Percentiles rank a stretch among this genome's conserved stretches.
Evolutionary conservation across 176 grass and related monocot species (phyloP).

Genomic region (maize (Zea mays)): DNA sequence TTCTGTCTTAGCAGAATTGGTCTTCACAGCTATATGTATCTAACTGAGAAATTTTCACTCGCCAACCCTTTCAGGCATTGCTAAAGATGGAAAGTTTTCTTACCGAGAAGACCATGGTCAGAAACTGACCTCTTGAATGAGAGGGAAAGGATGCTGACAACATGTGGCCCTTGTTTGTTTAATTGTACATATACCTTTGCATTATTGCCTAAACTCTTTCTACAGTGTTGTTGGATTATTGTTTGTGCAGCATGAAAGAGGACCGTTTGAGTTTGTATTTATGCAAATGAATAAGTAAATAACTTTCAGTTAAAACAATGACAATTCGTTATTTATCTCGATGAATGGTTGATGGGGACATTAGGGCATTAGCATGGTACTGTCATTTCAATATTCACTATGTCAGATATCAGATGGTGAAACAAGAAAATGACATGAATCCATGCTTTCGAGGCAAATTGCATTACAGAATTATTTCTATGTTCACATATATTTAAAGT

Average conservation of each 20-base stretch:
- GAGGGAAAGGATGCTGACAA: slow-evolving; percentile 20
- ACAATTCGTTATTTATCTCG: slow-evolving; percentile 7
- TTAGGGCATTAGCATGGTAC: slow-evolving; percentile 6
- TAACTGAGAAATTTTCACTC: slow-evolving; percentile 16
- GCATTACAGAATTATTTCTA: slow-evolving; percentile 13
- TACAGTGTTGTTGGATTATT: slow-evolving; percentile 31
- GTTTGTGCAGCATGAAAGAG: slow-evolving; percentile 16
- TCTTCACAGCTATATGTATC: slow-evolving; percentile 13
- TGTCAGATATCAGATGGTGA: not conserved
- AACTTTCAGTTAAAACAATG: slow-evolving; percentile 25
- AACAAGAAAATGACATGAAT: not conserved
- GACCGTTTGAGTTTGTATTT: slow-evolving; percentile 30
- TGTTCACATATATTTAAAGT: not conserved
- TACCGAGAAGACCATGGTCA: slow-evolving; percentile 56
- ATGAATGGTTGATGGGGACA: not conserved
- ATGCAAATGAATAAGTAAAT: slow-evolving; percentile 43
- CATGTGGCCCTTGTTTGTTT: slow-evolving; percentile 17
- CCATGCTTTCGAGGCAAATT: not conserved
- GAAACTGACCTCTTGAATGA: slow-evolving; percentile 41
- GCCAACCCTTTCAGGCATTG: slow-evolving; percentile 58
- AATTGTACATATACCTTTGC: slow-evolving; percentile 35
- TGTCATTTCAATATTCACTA: not conserved
- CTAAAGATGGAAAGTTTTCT: slow-evolving; percentile 71
- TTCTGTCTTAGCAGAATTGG: slow-evolving; percentile 17
- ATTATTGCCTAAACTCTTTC: slow-evolving; percentile 25